phyloP scores from a whole-genome alignment of 1,139 yeast species.

The Geotrichum citri-aurantii region DNA sequence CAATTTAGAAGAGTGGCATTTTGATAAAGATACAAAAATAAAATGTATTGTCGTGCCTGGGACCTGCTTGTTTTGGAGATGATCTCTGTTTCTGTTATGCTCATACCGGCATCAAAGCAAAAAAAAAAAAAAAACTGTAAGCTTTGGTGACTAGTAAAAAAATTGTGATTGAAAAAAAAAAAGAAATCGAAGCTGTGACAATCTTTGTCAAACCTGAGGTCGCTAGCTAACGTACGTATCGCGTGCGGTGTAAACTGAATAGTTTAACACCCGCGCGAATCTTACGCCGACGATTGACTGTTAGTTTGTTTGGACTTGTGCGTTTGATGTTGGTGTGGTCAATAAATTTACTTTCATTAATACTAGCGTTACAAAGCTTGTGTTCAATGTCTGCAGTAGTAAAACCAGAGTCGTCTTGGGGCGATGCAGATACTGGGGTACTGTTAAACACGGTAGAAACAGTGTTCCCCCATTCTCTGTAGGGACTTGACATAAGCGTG shows the following conservation, averaged over 20 bases:
- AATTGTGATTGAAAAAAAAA: neutral
- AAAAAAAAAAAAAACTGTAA: neutral
- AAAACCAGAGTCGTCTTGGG: neutral
- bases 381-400: neutral
- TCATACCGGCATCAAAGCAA: neutral
- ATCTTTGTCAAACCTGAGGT: neutral
- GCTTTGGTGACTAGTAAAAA: neutral
- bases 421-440: neutral
- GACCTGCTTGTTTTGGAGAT: neutral
- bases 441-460: neutral
- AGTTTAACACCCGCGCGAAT: neutral
- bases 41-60: neutral
- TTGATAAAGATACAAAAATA: neutral
- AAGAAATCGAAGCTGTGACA: neutral
- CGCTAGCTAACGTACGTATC: neutral
- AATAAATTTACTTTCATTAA: neutral
- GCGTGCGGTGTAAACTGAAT: neutral
- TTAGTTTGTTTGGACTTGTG: too few species aligned
- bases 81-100: neutral
- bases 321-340: neutral
- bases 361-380: neutral
- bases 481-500: neutral
- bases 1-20: too few species aligned
- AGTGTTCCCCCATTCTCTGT: neutral
- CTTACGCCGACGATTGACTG: neutral